These are phyloP conservation scores for Phialophora macrospora DNA, from an alignment of 2,329 filamentous ascomycete species.

Conservation along the genomic window DNA sequence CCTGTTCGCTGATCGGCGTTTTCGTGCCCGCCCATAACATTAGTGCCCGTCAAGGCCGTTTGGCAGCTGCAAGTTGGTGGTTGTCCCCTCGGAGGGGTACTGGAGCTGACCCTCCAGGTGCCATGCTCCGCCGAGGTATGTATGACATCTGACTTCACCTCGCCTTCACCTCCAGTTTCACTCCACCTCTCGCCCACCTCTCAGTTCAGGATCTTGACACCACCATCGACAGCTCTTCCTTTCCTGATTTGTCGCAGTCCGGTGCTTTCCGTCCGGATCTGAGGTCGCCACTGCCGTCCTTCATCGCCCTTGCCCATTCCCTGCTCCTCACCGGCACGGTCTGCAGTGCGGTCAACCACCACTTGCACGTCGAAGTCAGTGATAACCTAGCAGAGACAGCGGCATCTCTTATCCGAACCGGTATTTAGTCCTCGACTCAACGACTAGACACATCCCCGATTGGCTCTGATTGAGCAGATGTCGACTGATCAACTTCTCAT, in stretches of 20 bases:
- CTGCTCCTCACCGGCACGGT: conserved; percentile 1
- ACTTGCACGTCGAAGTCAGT: neutral
- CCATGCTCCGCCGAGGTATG: neutral
- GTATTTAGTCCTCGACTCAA: conserved; percentile 5
- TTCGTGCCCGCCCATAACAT: neutral
- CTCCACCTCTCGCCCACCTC: conserved; percentile 3
- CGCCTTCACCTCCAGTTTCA: conserved; percentile 11
- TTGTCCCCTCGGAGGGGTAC: neutral
- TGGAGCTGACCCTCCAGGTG: neutral
- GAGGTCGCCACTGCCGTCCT: neutral
- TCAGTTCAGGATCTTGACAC: conserved; percentile 2
- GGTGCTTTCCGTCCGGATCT: neutral
- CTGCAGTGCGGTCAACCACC: neutral
- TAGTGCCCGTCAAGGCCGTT: neutral
- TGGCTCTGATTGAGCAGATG: conserved; percentile 11
- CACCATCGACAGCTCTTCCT: neutral
- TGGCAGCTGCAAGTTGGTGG: neutral
- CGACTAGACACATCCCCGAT: conserved; percentile 22
- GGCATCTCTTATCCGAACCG: conserved; percentile 19
- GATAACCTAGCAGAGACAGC: conserved; percentile 9
- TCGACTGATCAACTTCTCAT: conserved; percentile 11
- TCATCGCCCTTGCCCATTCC: neutral
- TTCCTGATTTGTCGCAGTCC: neutral
- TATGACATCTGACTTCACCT: conserved; percentile 6
- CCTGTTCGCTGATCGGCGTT: conserved; percentile 5